phyloP scores from a whole-genome alignment of 805 yeast genomes.

The Groenewaldozyma salmanticensis region DNA sequence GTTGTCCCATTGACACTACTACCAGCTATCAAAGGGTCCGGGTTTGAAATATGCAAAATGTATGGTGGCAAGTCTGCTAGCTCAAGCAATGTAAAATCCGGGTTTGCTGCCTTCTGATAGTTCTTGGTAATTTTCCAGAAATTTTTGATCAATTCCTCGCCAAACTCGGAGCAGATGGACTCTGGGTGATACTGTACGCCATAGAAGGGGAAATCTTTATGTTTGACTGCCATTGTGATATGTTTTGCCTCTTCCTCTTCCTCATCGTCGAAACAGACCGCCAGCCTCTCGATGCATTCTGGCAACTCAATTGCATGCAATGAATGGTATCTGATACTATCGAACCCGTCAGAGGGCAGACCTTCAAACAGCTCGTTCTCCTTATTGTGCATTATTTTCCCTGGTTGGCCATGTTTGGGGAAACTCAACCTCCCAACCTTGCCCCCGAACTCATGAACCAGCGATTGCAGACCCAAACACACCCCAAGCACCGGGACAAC shows the following conservation, averaged over 20 bases:
- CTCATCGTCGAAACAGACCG: conserved; percentile 35
- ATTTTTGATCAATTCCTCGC: conserved; percentile 48
- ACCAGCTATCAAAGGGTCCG: conserved; percentile 10
- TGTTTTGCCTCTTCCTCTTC: conserved; percentile 37
- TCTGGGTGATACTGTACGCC: conserved; percentile 99
- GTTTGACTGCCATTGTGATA: conserved; percentile 74
- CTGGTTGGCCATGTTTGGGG: conserved; percentile 82
- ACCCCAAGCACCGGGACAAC: conserved; percentile 74
- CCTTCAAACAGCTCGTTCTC: conserved; percentile 32
- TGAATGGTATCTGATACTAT: conserved; percentile 85
- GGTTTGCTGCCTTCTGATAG: conserved; percentile 22
- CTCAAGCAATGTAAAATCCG: too few species aligned
- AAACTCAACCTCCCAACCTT: conserved; percentile 40
- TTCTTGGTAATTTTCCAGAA: conserved; percentile 45
- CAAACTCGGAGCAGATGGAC: conserved; percentile 71
- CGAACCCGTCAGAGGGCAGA: conserved; percentile 34
- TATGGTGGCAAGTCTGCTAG: neutral
- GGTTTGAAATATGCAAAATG: conserved; percentile 13
- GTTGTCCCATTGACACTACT: too few species aligned
- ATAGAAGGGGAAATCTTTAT: conserved; percentile 53
- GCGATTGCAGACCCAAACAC: conserved; percentile 84
- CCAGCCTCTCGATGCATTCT: conserved; percentile 17
- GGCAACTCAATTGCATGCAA: conserved; percentile 37
- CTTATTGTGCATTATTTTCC: conserved; percentile 33
- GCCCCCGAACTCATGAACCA: conserved; percentile 57